Conservation (phyloP, 352 stramenopile species). For the Globisporangium camurandrum region DNA sequence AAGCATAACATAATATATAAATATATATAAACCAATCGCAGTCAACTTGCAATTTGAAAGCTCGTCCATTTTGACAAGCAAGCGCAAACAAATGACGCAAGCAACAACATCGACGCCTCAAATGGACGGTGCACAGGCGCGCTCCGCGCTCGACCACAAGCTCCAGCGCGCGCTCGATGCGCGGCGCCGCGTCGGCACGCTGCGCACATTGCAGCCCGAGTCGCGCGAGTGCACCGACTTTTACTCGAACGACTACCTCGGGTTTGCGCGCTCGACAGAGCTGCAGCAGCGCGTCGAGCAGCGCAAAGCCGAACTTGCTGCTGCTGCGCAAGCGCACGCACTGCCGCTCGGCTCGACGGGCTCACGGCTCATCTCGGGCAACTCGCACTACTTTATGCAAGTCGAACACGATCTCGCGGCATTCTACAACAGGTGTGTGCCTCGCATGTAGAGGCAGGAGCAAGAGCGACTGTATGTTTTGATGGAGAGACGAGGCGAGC, state of each 20-base stretch:
- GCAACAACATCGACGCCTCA: no score
- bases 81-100: no score
- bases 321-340: no score
- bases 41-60: no score
- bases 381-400: conserved; percentile 81
- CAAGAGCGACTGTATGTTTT: no score
- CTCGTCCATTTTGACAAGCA: no score
- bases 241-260: conserved; percentile 97
- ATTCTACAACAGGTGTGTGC: conserved; percentile 79
- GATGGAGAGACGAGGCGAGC: not conserved
- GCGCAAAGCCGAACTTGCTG: conserved; percentile 35
- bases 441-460: not conserved
- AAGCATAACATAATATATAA: no score
- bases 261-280: conserved; percentile 72
- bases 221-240: conserved; percentile 83
- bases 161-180: conserved; percentile 15
- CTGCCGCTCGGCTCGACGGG: conserved; percentile 65
- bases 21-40: no score
- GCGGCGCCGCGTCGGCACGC: conserved; percentile 33
- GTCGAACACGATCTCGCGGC: conserved; percentile 78
- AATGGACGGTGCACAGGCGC: not conserved
- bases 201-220: conserved; percentile 34
- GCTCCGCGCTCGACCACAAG: conserved; percentile 14
- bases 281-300: conserved; percentile 44
- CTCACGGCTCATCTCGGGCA: conserved; percentile 93